Evolutionary conservation across 495 filamentous ascomycete species (phyloP), one percentile per base, ranked within the genome.

Genomic region (Aspergillus heteromorphus): DNA sequence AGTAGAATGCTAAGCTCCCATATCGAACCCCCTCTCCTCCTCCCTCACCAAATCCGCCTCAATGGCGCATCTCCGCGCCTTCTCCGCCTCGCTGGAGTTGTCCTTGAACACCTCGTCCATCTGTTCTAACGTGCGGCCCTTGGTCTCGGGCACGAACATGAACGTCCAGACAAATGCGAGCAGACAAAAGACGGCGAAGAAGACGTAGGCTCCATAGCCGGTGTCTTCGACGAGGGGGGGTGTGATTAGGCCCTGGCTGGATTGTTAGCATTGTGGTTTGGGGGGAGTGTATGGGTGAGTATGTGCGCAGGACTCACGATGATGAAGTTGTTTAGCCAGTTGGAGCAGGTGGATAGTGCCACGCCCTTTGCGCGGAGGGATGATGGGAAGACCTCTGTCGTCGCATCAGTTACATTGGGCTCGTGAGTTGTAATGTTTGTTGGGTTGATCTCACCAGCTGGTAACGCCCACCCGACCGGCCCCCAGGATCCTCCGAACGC

Each of bases 261-360:
- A n/a, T n/a, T n/a, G n/a, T n/a, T n/a, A n/a, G n/a, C n/a, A n/a
- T n/a, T n/a, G n/a, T n/a, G n/a, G n/a, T n/a, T n/a, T n/a, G n/a
- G n/a, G n/a, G n/a, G n/a, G n/a, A n/a, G n/a, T n/a, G n/a, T n/a
- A n/a, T n/a, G n/a, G n/a, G n/a, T n/a, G n/a, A n/a, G n/a, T 13
- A 13, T 7, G 9, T 4, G 16, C 6, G 9, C 13, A 16, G 21
- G 17, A 60, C 66, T 55, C 56, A 73, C 76, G 34, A 81, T 79
- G 38, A 83, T 77, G 56, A 82, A 82, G 58, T 82, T 82, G 57
- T 78, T 80, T 1, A 81, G 53, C 79, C 79, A 83, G 49, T 78
- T 80, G 1, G 76, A 77, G 56, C 72, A 77, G 2, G 79, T 82
- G 1, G 75, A 73, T 13, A 80, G 57, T 17, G 77, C 76, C 2